Base-by-base conservation (phyloP, 257 asterid species). In the Ocimum tenuiflorum region DNA sequence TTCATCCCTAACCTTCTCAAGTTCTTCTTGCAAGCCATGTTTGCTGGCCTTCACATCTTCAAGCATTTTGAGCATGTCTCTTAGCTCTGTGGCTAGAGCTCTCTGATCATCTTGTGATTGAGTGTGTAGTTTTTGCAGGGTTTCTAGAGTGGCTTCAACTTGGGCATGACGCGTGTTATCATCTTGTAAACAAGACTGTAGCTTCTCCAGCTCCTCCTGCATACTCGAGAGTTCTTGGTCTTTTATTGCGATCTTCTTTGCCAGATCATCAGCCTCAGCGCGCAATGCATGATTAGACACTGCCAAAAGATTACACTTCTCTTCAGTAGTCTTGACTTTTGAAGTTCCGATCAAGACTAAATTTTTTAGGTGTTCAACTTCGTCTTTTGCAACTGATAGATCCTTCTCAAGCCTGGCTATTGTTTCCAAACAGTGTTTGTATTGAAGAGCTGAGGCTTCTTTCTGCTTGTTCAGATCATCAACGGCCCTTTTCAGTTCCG, bases 171-270 rank as follows among this genome's bases (percentile, higher is more conserved):
- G 77, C 7, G 59, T 45, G 51, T 75, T 83, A 74, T 94, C 97
- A 31, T 79, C 80, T 69, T 73, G 72, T 56, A 94, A 73, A 72
- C 82, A 69, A 10, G 47, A 70, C 73, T 90, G 86, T 64, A 90
- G 91, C 54, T 75, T 83, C 75, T 90, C 95, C 80, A 94, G 77
- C 72, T 94, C 96, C 61, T 61, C 77, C 62, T 88, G 85, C 84
- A 86, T 94, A 69, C 64, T 60, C 2, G 72, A 78, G 48, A 94
- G 95, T 59, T 94, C 96, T 63, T 64, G 78, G 73, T 90, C 97
- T 81, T 88, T 94, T 79, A 68, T 10, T 19, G 86, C 75, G 13
- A 94, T 94, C 80, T 77, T 81, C 76, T 81, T 82, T 0, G 68
- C 85, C 74, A 94, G 75, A 73, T 85, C 78, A 61, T 83, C 83